Conservation (phyloP, 2,329 filamentous ascomycete genomes). For the Cephalotrichum gorgonifer region DNA sequence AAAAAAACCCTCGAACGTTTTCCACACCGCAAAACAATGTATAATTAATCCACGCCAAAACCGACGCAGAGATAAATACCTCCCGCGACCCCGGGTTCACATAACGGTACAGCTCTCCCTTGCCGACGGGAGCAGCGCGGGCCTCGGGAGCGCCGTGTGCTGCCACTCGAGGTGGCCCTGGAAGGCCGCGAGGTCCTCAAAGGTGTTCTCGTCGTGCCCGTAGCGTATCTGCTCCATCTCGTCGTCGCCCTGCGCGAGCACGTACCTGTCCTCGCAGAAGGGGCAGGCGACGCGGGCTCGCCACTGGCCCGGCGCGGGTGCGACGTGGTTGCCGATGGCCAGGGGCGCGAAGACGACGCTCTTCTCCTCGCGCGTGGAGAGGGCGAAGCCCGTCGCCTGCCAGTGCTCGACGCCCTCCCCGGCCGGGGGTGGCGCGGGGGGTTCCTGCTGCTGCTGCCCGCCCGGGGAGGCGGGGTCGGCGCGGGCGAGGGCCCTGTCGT, state of each 20-base stretch:
- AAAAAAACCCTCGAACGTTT: too few species aligned
- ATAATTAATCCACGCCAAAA: too few species aligned
- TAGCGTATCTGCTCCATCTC: conserved; percentile 39
- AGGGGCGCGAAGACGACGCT: conserved; percentile 45
- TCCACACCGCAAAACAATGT: too few species aligned
- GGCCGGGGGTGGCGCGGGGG: conserved; percentile 13
- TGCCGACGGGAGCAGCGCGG: conserved; percentile 13
- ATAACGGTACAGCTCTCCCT: conserved; percentile 34
- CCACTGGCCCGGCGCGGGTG: conserved; percentile 40
- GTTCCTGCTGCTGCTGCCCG: conserved; percentile 8
- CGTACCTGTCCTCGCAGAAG: conserved; percentile 42
- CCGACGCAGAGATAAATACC: too few species aligned
- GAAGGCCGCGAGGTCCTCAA: conserved; percentile 36
- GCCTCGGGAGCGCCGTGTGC: conserved; percentile 31
- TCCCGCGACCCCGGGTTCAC: conserved; percentile 17
- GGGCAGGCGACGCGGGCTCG: conserved; percentile 41
- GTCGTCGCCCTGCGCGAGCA: conserved; percentile 29
- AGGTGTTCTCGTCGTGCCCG: conserved; percentile 36
- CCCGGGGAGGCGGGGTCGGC: conserved; percentile 9
- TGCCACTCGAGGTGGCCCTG: conserved; percentile 48
- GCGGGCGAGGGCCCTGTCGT: conserved; percentile 7
- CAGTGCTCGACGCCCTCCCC: conserved; percentile 29
- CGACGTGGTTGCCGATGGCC: conserved; percentile 46
- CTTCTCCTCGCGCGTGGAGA: conserved; percentile 32
- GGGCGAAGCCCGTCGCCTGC: conserved; percentile 36